Evolutionary conservation across 176 grass and related monocot species (phyloP).

Genomic region (Thinopyrum elongatum): DNA sequence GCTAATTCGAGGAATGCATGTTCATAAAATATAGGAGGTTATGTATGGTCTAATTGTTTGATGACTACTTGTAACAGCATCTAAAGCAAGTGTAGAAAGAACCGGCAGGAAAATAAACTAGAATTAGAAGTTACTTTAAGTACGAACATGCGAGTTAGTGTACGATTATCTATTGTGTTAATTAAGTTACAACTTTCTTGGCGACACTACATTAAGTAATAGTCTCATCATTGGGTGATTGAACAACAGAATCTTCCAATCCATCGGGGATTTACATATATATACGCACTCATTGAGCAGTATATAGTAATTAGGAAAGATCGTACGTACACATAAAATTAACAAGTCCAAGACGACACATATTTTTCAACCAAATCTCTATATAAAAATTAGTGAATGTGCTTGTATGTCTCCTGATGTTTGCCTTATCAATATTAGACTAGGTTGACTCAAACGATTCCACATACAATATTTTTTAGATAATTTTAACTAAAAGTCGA

Average conservation of each 20-base stretch:
- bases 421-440: not conserved
- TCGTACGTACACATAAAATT: slow-evolving; percentile 47
- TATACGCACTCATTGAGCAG: slow-evolving; percentile 15
- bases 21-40: slow-evolving; percentile 45
- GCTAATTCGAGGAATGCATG: slow-evolving; percentile 50
- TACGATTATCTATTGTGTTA: slow-evolving; percentile 55
- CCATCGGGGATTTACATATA: slow-evolving; percentile 48
- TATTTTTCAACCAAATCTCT: slow-evolving; percentile 24
- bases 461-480: not conserved
- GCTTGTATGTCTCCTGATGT: not conserved
- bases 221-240: slow-evolving; percentile 74
- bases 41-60: slow-evolving; percentile 39
- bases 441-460: slow-evolving; percentile 17
- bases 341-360: slow-evolving; percentile 38
- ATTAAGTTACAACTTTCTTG: slow-evolving; percentile 50
- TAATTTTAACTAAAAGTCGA: not conserved
- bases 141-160: slow-evolving; percentile 64
- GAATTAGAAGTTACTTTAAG: slow-evolving; percentile 70
- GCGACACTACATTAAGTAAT: slow-evolving; percentile 49
- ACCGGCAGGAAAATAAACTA: slow-evolving; percentile 47
- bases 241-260: slow-evolving; percentile 58
- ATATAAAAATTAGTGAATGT: not conserved
- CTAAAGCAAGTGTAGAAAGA: slow-evolving; percentile 48
- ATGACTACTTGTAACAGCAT: slow-evolving; percentile 56
- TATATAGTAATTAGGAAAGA: slow-evolving; percentile 46